Evolutionary conservation across 1,284 basidiomycete genomes (phyloP), one percentile per base, ranked within the genome.

Genomic region (Vanrija pseudolonga): DNA sequence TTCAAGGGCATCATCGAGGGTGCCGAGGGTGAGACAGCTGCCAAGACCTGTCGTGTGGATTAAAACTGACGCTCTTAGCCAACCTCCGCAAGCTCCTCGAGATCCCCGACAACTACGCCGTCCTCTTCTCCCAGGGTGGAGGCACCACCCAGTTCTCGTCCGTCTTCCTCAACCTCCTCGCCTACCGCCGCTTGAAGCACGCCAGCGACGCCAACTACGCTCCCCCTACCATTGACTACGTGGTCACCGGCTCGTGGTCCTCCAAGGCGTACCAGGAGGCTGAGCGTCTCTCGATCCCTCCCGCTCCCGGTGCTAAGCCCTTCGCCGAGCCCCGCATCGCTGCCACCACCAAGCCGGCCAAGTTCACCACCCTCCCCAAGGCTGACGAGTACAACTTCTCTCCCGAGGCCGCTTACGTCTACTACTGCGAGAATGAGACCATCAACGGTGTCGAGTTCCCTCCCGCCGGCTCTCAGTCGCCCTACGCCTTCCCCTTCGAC

Each of bases 371-470:
- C 53, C 85, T 98, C 65, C 92, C 94, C 12, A 78, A 84, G 14
- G 83, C 84, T 67, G 78, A 80, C 51, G 79, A 83, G 45, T 97
- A 88, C 83, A 76, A 78, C n/a, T 89, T 96, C 78, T 89, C 89
- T 14, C 63, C 71, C 39, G 72, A 76, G 45, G 87, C 95, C 1
- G 94, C 90, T 9, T 84, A 94, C 68, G 86, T 98, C 52, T 98
- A 96, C 79, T 98, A 98, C 79, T 99, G 96, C 82, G 95, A 98
- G 74, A 99, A 99, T 79, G 96, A 99, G 80, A 99, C 96, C 3
- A 90, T 98, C 56, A 88, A 97, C 68, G 96, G 96, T 32, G 87
- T 95, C 52, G 89, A 98, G 78, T 98, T 91, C 78, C 80, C 88
- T 4, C 73, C 78, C 8, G 66, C 70, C 20, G 79, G 79, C 32